Evolutionary conservation across 495 filamentous ascomycete genomes (phyloP).

Genomic region (Xylaria venustula): DNA sequence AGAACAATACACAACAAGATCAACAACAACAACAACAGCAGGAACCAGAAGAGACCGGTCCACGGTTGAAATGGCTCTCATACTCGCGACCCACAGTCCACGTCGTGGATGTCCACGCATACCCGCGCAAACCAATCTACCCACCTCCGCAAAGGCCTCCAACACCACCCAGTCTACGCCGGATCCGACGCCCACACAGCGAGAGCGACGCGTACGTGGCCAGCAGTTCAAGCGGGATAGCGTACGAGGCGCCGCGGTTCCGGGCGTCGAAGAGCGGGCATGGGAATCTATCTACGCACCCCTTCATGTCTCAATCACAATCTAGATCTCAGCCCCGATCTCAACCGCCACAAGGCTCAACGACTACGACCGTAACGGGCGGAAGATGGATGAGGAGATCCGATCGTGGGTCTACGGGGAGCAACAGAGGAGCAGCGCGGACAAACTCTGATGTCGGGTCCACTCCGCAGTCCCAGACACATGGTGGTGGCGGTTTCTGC

Average conservation of each 20-base stretch:
- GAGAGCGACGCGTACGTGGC: conserved; percentile 4
- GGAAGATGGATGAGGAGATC: too few species aligned
- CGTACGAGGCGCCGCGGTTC: conserved; percentile 10
- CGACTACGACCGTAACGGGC: neutral
- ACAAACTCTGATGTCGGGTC: neutral
- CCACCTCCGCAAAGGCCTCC: conserved; percentile 24
- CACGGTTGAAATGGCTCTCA: conserved; percentile 25
- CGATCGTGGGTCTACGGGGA: too few species aligned
- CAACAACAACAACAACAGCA: neutral
- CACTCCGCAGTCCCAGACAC: neutral
- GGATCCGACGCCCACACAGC: neutral
- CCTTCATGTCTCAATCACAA: neutral
- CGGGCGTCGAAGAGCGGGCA: conserved; percentile 7
- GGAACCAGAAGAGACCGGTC: conserved; percentile 22
- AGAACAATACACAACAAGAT: neutral
- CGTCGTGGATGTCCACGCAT: conserved; percentile 33
- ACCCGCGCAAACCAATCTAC: conserved; percentile 34
- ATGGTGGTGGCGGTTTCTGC: conserved; percentile 13
- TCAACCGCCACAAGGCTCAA: neutral
- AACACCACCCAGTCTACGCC: conserved; percentile 30
- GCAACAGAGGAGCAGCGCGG: too few species aligned
- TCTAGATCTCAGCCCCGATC: neutral
- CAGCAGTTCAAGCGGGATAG: neutral
- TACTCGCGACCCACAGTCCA: conserved; percentile 30
- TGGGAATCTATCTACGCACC: conserved; percentile 7